Evolutionary conservation across 345 rosid genomes (phyloP).

Genomic region (Bruguiera sexangula): DNA sequence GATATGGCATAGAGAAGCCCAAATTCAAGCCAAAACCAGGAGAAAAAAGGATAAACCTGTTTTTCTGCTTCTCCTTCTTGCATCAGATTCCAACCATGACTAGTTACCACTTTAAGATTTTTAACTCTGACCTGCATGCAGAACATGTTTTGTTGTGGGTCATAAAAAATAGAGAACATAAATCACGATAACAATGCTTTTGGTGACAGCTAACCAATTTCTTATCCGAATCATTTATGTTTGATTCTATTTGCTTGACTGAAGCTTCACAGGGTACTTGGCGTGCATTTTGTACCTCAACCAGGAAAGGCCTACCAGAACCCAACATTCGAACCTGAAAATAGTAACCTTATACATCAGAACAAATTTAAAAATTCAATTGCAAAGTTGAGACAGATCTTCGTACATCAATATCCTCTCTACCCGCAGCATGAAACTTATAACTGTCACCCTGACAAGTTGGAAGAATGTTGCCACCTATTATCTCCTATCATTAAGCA

Average conservation of each 20-base stretch:
- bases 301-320: conserved; percentile 94
- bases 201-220: conserved; percentile 53
- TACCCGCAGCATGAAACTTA: conserved; percentile 99
- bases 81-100: conserved; percentile 79
- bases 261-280: conserved; percentile 56
- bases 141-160: conserved; percentile 7
- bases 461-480: conserved; percentile 76
- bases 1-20: neutral
- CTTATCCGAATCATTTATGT: conserved; percentile 55
- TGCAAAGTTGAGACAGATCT: conserved; percentile 7
- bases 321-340: conserved; percentile 97
- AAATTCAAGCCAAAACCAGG: neutral
- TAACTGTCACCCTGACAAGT: conserved; percentile 66
- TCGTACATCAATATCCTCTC: conserved; percentile 95
- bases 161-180: neutral
- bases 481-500: conserved; percentile 57
- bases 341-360: conserved; percentile 21
- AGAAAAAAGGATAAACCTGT: conserved; percentile 44
- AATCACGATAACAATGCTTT: neutral
- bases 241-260: conserved; percentile 59
- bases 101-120: conserved; percentile 61
- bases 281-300: conserved; percentile 87
- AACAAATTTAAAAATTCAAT: conserved; percentile 15
- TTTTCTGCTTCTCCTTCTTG: conserved; percentile 99
- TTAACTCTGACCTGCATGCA: conserved; percentile 64